These are phyloP conservation scores for Cladosporium sphaerospermum DNA, from an alignment of 2,329 filamentous ascomycete species.

Conservation along the genomic window DNA sequence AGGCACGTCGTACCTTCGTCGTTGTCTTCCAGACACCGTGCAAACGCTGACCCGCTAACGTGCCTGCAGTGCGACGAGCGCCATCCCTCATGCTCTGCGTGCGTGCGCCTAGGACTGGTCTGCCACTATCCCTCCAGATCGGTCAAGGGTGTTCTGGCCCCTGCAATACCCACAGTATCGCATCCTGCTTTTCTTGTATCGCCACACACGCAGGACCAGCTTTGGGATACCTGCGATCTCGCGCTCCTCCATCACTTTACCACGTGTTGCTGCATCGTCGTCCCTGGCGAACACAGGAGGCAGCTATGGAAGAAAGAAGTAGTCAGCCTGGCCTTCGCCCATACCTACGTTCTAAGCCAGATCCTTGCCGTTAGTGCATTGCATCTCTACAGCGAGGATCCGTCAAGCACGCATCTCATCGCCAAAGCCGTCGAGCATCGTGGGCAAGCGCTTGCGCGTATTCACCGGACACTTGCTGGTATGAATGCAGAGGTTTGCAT, in stretches of 20 bases:
- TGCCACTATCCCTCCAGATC: not conserved
- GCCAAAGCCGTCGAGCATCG: slow-evolving; percentile 1
- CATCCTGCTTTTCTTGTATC: not conserved
- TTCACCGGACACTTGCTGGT: not conserved
- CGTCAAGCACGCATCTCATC: not conserved
- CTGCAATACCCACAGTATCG: not conserved
- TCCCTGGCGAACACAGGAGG: slow-evolving; percentile 1
- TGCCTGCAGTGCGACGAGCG: slow-evolving; percentile 2
- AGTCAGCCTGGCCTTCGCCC: slow-evolving; percentile 1
- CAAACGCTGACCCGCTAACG: not conserved
- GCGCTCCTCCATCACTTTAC: slow-evolving; percentile 4
- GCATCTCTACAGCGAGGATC: not conserved
- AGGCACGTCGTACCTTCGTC: not conserved
- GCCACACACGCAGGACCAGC: not conserved
- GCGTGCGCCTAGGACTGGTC: slow-evolving; percentile 2
- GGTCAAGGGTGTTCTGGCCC: too few relatives aligned
- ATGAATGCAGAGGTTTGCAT: slow-evolving; percentile 4
- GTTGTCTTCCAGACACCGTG: not conserved
- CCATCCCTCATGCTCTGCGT: slow-evolving; percentile 4
- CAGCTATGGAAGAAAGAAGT: slow-evolving; percentile 3
- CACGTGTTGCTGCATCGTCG: not conserved
- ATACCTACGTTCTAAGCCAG: not conserved
- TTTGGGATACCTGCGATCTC: slow-evolving; percentile 1
- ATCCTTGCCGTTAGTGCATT: slow-evolving; percentile 5
- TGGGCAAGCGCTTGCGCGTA: not conserved